Evolutionary conservation across 169 alveolate genomes (phyloP), one percentile per base, ranked within the genome.

Genomic region (Babesia gibsoni): DNA sequence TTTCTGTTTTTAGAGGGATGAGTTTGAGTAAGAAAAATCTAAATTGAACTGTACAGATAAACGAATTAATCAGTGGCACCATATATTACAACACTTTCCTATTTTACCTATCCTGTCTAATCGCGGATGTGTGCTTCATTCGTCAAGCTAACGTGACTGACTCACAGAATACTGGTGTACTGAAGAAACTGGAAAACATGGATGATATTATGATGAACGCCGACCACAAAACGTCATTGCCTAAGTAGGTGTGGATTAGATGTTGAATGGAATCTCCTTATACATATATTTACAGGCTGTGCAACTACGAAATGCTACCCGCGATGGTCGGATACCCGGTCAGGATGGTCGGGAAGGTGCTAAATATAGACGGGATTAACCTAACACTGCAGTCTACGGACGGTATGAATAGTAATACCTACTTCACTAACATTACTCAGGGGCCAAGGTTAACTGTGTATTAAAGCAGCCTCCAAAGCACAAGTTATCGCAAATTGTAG

Each of bases 271-370:
- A 7, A 2, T 30, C 52, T 0, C 22, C 50, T 30, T 0, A 10
- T 6, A 18, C 32, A 59, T 37, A 4, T 16, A 1, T 9, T 14
- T 12, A 10, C 58, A 61, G 72, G 56, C 30, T 61, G 72, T 61
- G 72, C 46, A 61, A 61, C 45, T 43, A 14, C 23, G 72, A 61
- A 33, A 61, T 45, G 56, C 29, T 61, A 58, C 42, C 29, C 46
- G 10, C 30, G 5, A 42, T 42, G 16, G 20, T 61, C 57, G 72
- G 72, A 10, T 16, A 14, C 36, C 4, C 10, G 25, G 58, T 61
- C 2, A 32, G 72, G 29, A 27, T 42, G 20, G 52, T 61, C 36
- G 72, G 72, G 2, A 23, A 29, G 1, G 20, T 61, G 22, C 4
- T 61, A 4, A 27, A 56, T 14, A 29, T 25, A 0, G 59, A 61